Percentiles rank a stretch among this genome's conserved stretches.
Conservation (phyloP, 1,284 basidiomycete species). For the Cutaneotrichosporon mucoides region DNA sequence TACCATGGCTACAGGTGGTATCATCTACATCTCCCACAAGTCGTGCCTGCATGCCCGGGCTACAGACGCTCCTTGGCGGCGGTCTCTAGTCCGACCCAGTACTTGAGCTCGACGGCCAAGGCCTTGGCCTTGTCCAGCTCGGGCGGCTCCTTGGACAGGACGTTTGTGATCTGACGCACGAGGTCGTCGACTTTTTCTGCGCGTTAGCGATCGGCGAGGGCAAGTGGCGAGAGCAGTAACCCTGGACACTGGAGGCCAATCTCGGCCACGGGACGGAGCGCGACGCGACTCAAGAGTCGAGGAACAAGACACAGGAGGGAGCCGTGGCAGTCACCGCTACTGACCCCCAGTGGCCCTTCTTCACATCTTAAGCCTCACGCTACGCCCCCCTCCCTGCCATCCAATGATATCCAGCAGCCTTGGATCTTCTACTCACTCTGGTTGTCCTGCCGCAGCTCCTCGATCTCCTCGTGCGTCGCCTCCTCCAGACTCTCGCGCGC, state of each 20-base stretch:
- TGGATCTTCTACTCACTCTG: conserved; percentile 53
- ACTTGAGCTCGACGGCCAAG: conserved; percentile 68
- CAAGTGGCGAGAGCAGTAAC: too few species aligned
- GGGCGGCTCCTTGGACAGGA: conserved; percentile 54
- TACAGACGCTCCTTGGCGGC: conserved; percentile 56
- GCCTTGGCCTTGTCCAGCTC: conserved; percentile 60
- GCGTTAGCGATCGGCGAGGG: neutral
- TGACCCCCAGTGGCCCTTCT: neutral
- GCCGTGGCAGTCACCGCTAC: neutral
- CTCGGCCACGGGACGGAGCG: too few species aligned
- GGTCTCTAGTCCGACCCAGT: conserved; percentile 66
- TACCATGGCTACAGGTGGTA: too few species aligned
- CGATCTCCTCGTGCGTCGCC: conserved; percentile 57
- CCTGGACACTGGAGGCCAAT: too few species aligned
- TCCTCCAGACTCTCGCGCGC: conserved; percentile 73
- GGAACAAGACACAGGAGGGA: too few species aligned
- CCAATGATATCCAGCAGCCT: too few species aligned
- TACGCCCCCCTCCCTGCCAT: too few species aligned
- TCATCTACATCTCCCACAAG: too few species aligned
- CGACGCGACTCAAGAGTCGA: too few species aligned
- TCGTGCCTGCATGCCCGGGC: too few species aligned
- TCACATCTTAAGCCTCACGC: too few species aligned
- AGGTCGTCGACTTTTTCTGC: conserved; percentile 58
- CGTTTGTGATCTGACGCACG: conserved; percentile 37
- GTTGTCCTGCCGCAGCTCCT: conserved; percentile 58